These are phyloP conservation scores for Kazachstania sp. DNA, from an alignment of 1,139 yeast species.

Conservation along the genomic window DNA sequence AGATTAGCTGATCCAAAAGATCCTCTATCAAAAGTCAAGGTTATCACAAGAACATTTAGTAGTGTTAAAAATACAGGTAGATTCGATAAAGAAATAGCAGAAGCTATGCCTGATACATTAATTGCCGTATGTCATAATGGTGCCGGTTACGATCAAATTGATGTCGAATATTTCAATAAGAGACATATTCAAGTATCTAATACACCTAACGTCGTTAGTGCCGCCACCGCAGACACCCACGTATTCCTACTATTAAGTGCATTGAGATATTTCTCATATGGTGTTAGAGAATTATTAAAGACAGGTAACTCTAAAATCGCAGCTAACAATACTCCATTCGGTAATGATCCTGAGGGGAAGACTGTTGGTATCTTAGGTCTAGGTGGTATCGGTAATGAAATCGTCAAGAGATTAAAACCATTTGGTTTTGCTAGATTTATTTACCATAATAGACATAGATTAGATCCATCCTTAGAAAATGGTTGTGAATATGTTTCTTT, in stretches of 20 bases:
- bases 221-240: constrained; percentile 78
- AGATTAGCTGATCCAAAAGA: constrained; percentile 38
- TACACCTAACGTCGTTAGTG: constrained; percentile 64
- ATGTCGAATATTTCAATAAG: constrained; percentile 35
- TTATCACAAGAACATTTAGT: constrained; percentile 46
- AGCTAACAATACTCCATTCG: constrained; percentile 35
- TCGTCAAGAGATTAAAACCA: constrained; percentile 52
- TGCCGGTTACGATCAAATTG: constrained; percentile 89
- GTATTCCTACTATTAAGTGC: constrained; percentile 58
- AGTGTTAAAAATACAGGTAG: constrained; percentile 53
- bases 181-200: constrained; percentile 57
- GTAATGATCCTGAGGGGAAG: constrained; percentile 54
- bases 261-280: constrained; percentile 51
- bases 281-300: constrained; percentile 39
- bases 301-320: constrained; percentile 48
- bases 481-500: constrained; percentile 48
- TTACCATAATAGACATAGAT: constrained; percentile 52
- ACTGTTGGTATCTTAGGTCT: constrained; percentile 62
- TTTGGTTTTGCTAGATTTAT: constrained; percentile 54
- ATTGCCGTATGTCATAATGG: constrained; percentile 71
- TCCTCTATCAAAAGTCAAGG: constrained; percentile 39
- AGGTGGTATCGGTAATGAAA: constrained; percentile 72
- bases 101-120: constrained; percentile 51
- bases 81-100: constrained; percentile 64
- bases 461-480: constrained; percentile 46